These are phyloP conservation scores for Pachyrhizus erosus DNA, from an alignment of 306 rosid genomes.

Conservation along the genomic window DNA sequence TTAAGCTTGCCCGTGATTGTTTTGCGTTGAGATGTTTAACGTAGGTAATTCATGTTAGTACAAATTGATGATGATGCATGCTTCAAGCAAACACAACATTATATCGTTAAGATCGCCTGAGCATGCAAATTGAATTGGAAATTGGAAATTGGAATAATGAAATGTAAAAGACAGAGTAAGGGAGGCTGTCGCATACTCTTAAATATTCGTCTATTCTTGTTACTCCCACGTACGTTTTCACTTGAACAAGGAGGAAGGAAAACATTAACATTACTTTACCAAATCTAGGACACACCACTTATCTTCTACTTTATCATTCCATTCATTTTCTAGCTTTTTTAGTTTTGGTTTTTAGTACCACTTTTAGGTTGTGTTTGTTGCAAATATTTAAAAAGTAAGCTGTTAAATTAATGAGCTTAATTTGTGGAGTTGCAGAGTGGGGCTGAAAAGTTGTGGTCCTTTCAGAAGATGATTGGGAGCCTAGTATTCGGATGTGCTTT, in stretches of 20 bases:
- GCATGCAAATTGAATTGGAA: too few species aligned
- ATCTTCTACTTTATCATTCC: neutral
- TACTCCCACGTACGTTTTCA: neutral
- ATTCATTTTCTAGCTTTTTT: neutral
- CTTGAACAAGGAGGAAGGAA: too few species aligned
- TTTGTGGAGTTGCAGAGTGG: conserved; percentile 74
- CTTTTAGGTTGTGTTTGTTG: neutral
- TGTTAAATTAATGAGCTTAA: neutral
- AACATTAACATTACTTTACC: neutral
- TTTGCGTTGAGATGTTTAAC: neutral
- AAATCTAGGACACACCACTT: neutral
- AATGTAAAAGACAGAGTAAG: too few species aligned
- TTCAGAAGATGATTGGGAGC: conserved; percentile 67
- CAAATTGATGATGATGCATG: neutral
- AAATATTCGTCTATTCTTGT: neutral
- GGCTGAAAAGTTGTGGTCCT: conserved; percentile 62
- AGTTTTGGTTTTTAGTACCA: neutral
- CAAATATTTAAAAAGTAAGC: neutral
- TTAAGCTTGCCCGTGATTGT: neutral
- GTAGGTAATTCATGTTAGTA: neutral
- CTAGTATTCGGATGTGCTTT: conserved; percentile 59
- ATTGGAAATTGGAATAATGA: too few species aligned
- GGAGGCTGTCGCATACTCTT: neutral
- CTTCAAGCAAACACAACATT: neutral
- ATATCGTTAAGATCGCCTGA: too few species aligned